Conservation (phyloP, 306 rosid genomes). For the Ziziphus jujuba region DNA sequence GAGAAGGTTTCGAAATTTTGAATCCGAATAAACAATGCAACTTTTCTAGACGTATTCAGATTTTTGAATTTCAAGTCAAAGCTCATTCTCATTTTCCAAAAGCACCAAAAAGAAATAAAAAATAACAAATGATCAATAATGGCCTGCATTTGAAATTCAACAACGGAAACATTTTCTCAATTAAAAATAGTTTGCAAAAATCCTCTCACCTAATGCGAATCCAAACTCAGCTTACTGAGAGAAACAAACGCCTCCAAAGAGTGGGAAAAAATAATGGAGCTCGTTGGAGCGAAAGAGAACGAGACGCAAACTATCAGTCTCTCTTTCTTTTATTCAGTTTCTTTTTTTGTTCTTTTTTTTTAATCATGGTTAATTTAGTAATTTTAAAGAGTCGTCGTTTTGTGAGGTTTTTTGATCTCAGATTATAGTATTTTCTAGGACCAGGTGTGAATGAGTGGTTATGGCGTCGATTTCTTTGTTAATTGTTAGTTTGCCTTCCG, state of each 20-base stretch:
- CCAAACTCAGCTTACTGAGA: slow-evolving; percentile 14
- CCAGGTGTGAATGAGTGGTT: slow-evolving; percentile 37
- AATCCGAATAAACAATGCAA: no score
- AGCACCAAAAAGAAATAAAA: not conserved
- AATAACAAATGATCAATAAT: not conserved
- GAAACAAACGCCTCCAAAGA: not conserved
- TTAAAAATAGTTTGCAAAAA: not conserved
- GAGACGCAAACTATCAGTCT: not conserved
- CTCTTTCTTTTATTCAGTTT: not conserved
- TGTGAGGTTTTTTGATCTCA: not conserved
- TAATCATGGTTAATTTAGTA: not conserved
- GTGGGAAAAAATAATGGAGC: not conserved
- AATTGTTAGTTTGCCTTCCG: slow-evolving; percentile 23
- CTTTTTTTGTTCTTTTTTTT: not conserved
- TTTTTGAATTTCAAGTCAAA: not conserved
- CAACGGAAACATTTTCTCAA: not conserved
- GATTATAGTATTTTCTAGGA: not conserved
- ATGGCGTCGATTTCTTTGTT: slow-evolving; percentile 59
- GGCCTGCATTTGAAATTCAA: slow-evolving; percentile 1
- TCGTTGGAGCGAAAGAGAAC: not conserved
- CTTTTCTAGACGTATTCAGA: no score
- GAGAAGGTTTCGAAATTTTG: not conserved
- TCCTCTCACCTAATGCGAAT: slow-evolving; percentile 32
- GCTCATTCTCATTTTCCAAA: not conserved
- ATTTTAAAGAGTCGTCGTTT: not conserved